These are phyloP conservation scores for Talinum fruticosum DNA, from an alignment of 148 eudicot species.

Conservation along the genomic window DNA sequence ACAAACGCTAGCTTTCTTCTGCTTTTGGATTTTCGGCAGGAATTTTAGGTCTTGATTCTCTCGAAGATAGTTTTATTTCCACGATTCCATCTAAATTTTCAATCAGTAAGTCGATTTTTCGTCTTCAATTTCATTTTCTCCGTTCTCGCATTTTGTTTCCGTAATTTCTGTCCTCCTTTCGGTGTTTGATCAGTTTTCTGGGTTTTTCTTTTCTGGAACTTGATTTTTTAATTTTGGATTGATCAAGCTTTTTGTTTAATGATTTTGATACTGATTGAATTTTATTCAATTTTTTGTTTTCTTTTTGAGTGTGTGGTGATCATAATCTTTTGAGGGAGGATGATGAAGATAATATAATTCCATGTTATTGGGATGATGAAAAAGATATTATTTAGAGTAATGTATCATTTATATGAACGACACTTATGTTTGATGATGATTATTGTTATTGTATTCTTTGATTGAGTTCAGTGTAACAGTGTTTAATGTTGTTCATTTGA, in stretches of 20 bases:
- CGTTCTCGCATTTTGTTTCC: background rate
- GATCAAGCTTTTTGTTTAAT: background rate
- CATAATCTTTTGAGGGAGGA: background rate
- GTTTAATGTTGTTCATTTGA: background rate
- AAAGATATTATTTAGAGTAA: background rate
- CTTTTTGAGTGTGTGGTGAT: background rate
- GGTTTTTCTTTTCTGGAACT: background rate
- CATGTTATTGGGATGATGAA: background rate
- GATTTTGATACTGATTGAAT: background rate
- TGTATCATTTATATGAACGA: background rate
- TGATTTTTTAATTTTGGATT: background rate
- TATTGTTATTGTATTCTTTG: background rate
- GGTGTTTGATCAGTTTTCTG: background rate
- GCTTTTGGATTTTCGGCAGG: background rate
- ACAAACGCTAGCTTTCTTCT: conserved; percentile 11
- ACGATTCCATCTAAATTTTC: conserved; percentile 11
- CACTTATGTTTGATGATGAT: background rate
- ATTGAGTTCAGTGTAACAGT: background rate
- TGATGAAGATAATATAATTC: background rate
- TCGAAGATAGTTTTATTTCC: conserved; percentile 4
- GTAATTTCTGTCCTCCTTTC: background rate
- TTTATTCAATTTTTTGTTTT: background rate
- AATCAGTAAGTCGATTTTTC: conserved; percentile 15
- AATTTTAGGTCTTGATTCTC: conserved; percentile 2
- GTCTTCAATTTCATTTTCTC: background rate